phyloP scores from a whole-genome alignment of 2,329 filamentous ascomycete genomes.

The Phaeosphaeriaceae sp. region DNA sequence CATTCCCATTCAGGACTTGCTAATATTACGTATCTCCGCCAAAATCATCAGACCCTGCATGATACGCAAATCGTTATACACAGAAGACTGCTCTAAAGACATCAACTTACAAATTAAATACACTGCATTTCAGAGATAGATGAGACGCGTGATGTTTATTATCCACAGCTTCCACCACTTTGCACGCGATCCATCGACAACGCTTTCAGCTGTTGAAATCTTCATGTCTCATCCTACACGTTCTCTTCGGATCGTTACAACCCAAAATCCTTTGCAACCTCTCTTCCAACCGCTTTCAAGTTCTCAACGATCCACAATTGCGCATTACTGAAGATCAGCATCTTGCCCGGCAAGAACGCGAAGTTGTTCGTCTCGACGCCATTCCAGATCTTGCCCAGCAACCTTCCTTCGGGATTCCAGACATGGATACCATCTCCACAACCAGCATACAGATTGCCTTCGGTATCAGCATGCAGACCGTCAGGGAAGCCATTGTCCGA shows the following conservation, averaged over 20 bases:
- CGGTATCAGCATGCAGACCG: slow-evolving; percentile 62
- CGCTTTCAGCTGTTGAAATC: neutral
- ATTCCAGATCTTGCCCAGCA: slow-evolving; percentile 67
- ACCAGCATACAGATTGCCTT: slow-evolving; percentile 65
- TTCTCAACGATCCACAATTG: slow-evolving; percentile 48
- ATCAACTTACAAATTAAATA: too few relatives aligned
- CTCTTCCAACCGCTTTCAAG: slow-evolving; percentile 43
- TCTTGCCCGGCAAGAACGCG: slow-evolving; percentile 44
- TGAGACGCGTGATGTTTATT: too few relatives aligned
- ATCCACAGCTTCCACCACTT: too few relatives aligned
- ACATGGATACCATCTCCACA: slow-evolving; percentile 65
- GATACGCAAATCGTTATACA: too few relatives aligned
- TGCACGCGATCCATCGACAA: neutral
- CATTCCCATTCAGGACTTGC: too few relatives aligned
- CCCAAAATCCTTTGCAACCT: slow-evolving; percentile 46
- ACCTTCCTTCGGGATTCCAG: slow-evolving; percentile 58
- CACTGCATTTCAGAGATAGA: too few relatives aligned
- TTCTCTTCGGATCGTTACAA: slow-evolving; percentile 1
- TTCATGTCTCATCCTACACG: too few relatives aligned
- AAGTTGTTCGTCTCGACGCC: slow-evolving; percentile 50
- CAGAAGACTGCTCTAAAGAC: too few relatives aligned
- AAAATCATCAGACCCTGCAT: too few relatives aligned
- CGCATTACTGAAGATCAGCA: slow-evolving; percentile 46
- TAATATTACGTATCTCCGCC: too few relatives aligned
- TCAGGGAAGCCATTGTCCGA: slow-evolving; percentile 64